Conservation (phyloP, 176 grass and related monocot species). For the Avena atlantica region DNA sequence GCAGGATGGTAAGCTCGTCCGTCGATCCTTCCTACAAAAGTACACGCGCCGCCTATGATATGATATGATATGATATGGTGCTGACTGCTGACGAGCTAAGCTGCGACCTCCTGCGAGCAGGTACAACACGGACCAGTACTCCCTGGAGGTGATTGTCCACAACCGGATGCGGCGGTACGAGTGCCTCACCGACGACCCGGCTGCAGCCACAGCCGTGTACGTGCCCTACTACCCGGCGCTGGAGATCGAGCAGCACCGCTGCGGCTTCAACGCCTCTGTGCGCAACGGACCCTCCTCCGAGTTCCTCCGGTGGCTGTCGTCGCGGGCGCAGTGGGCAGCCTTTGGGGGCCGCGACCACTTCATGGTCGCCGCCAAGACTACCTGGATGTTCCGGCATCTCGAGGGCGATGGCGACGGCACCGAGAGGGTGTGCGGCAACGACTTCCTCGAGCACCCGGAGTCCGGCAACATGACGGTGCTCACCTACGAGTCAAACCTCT, state of each 20-base stretch:
- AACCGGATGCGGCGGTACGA: slow-evolving; percentile 71
- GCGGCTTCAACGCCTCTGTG: slow-evolving; percentile 50
- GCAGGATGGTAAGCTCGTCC: slow-evolving; percentile 43
- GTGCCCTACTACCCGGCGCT: slow-evolving; percentile 74
- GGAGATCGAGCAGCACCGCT: slow-evolving; percentile 65
- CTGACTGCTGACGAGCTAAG: not conserved
- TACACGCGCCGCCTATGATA: not conserved
- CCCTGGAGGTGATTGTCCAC: slow-evolving; percentile 80
- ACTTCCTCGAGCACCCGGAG: slow-evolving; percentile 58
- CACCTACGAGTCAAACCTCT: slow-evolving; percentile 60
- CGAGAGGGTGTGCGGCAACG: slow-evolving; percentile 56
- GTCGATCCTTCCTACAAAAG: too few species aligned
- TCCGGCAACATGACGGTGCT: slow-evolving; percentile 57
- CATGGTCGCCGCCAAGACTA: slow-evolving; percentile 60
- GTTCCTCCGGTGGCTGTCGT: slow-evolving; percentile 61
- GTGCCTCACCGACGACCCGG: slow-evolving; percentile 59
- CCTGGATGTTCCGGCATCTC: slow-evolving; percentile 62
- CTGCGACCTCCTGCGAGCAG: not conserved
- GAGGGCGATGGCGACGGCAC: not conserved
- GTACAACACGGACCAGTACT: slow-evolving; percentile 78
- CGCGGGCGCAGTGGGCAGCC: slow-evolving; percentile 52
- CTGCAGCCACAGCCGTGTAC: slow-evolving; percentile 58
- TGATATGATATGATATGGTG: not conserved
- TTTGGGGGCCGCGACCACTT: slow-evolving; percentile 68
- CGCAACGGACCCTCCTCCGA: slow-evolving; percentile 46